Conservation (phyloP, 345 rosid genomes). For the Pseudoturritis turrita region DNA sequence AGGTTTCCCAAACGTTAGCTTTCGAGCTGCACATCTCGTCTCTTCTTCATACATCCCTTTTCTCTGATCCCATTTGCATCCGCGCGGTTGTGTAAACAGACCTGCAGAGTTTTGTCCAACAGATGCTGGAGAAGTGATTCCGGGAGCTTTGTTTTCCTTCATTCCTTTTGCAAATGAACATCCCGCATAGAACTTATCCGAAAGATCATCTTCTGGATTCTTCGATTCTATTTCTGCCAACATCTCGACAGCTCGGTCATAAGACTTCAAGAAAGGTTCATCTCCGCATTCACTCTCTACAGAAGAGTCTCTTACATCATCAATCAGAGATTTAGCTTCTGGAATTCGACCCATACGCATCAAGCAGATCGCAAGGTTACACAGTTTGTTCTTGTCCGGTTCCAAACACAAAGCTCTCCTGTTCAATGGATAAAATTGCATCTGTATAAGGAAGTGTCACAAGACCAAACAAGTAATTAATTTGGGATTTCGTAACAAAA, state of each 20-base stretch:
- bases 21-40: conserved; percentile 27
- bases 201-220: background rate
- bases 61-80: conserved; percentile 18
- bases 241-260: conserved; percentile 56
- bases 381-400: conserved; percentile 63
- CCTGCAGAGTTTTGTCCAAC: conserved; percentile 28
- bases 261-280: conserved; percentile 57
- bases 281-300: conserved; percentile 38
- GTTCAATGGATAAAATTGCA: background rate
- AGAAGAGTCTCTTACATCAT: conserved; percentile 42
- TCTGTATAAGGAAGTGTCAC: background rate
- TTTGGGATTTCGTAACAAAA: background rate
- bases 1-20: conserved; percentile 28
- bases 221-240: conserved; percentile 39
- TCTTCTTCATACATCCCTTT: conserved; percentile 8
- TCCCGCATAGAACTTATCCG: conserved; percentile 21
- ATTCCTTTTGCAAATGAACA: conserved; percentile 17
- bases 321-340: conserved; percentile 66
- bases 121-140: conserved; percentile 21
- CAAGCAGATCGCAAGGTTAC: conserved; percentile 76
- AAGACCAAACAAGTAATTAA: background rate
- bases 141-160: conserved; percentile 28
- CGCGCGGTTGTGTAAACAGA: conserved; percentile 37
- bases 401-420: conserved; percentile 68
- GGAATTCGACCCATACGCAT: conserved; percentile 56